Base-by-base conservation (phyloP, 163 green algal genomes). In the Volvox carteri region DNA sequence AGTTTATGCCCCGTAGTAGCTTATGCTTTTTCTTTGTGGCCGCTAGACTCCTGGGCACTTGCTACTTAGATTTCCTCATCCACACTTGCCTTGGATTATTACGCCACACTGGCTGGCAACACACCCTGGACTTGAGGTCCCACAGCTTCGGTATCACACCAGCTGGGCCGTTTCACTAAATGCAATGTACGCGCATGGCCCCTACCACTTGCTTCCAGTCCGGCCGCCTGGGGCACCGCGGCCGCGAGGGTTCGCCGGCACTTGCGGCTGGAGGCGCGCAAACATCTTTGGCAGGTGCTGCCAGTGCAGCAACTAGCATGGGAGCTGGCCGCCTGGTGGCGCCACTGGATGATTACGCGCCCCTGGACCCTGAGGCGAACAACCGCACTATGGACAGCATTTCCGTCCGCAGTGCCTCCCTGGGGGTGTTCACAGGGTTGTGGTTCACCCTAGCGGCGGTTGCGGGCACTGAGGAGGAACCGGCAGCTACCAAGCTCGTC, bases 401-500 rank as follows among this genome's bases (percentile, higher is more conserved):
- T 5, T 41, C 78, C 2, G 28, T 65, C 16, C n/a, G 44, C 11
- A 56, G 19, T 12, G 77, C 35, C 16, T 19, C 28, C 3, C 23
- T 54, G 16, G 80, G 80, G 18, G 80, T 87, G 44, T 90, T 84
- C 73, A 70, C 16, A 33, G 85, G 85, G 7, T 35, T 90, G 39
- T 90, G 85, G 85, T 90, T 90, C 56, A 86, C 85, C 35, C 74
- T 90, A n/a, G 56, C 78, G 1, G 85, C 73, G 11, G 74, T 90
- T 28, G 62, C 58, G 42, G 85, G 72, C 54, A 80, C 85, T 11
- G 56, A 78, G 39, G 74, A 78, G 56, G 85, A 90, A 75, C 30
- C 28, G 2, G n/a, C 28, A 23, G 73, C 85, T 12, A 70, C 74
- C 8, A 60, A 70, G 56, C 85, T 90, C 6, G 54, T 90, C 30